A percentile compares a stretch with the other conserved stretches of the same genome.
These are phyloP conservation scores for Tetrapisispora fleetii DNA, from an alignment of 805 yeast genomes.

Conservation along the genomic window DNA sequence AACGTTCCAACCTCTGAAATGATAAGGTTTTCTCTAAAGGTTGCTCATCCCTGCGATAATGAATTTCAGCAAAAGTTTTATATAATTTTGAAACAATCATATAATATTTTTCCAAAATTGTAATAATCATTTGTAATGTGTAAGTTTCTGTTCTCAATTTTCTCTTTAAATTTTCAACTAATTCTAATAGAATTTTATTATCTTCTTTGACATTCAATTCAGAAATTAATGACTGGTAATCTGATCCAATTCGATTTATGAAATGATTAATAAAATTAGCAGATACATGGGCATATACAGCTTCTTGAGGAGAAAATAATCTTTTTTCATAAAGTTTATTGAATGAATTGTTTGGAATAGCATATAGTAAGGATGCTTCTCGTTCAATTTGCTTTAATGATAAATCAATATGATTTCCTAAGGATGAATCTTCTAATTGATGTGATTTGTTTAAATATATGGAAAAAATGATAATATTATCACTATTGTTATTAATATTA, in stretches of 20 bases:
- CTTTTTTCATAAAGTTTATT: constrained; percentile 61
- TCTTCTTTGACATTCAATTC: constrained; percentile 55
- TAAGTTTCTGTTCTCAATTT: constrained; percentile 89
- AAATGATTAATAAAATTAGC: constrained; percentile 89
- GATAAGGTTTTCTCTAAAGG: constrained; percentile 67
- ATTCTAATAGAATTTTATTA: constrained; percentile 56
- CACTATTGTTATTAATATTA: constrained; percentile 61
- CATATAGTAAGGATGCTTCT: constrained; percentile 86
- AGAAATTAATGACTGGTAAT: constrained; percentile 58
- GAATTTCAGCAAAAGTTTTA: constrained; percentile 84
- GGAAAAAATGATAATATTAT: constrained; percentile 79
- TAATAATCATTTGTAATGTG: constrained; percentile 73
- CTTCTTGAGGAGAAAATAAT: constrained; percentile 84
- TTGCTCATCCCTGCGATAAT: constrained; percentile 50
- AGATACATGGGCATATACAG: constrained; percentile 89
- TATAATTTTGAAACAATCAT: constrained; percentile 73
- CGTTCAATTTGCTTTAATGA: constrained; percentile 83
- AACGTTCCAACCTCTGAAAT: constrained; percentile 73
- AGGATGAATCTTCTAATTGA: constrained; percentile 31
- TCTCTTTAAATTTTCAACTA: constrained; percentile 69
- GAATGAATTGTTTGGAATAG: constrained; percentile 82
- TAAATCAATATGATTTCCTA: constrained; percentile 38
- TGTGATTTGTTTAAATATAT: constrained; percentile 64
- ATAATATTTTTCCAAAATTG: constrained; percentile 59
- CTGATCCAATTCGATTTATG: constrained; percentile 87